Conservation (phyloP, 306 rosid genomes). For the Argentina anserina region DNA sequence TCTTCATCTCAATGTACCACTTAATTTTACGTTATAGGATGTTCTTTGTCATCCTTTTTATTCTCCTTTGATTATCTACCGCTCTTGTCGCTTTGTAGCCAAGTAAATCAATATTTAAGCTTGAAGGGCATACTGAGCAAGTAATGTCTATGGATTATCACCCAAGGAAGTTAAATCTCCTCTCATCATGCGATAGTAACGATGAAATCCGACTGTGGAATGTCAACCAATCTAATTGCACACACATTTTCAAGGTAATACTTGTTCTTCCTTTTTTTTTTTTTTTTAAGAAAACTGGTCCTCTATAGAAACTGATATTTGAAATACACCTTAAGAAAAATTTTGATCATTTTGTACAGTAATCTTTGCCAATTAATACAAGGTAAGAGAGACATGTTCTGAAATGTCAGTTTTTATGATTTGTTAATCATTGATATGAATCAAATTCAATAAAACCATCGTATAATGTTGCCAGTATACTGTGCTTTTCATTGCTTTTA, state of each 20-base stretch:
- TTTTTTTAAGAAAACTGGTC: background rate
- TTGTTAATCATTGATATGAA: background rate
- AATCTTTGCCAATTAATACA: background rate
- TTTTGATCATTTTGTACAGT: background rate
- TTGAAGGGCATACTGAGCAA: conserved; percentile 45
- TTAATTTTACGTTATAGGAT: background rate
- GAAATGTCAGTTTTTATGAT: background rate
- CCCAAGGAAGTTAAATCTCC: conserved; percentile 46
- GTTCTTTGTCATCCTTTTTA: background rate
- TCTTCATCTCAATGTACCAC: conserved; percentile 10
- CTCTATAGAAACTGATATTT: background rate
- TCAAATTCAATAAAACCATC: background rate
- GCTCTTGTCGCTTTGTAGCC: conserved; percentile 39
- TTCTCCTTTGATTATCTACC: background rate
- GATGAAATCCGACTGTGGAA: conserved; percentile 52
- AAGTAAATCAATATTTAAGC: conserved; percentile 17
- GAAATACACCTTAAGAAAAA: background rate
- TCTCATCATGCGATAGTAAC: conserved; percentile 54
- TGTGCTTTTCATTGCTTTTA: background rate
- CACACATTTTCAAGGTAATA: conserved; percentile 42
- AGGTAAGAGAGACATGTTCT: background rate
- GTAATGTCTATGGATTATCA: conserved; percentile 75
- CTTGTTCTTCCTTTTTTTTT: conserved; percentile 16
- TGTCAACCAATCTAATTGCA: conserved; percentile 28
- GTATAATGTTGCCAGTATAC: background rate